phyloP scores from a whole-genome alignment of 192 early-diverging fungal genomes.

The Linnemannia elongata region DNA sequence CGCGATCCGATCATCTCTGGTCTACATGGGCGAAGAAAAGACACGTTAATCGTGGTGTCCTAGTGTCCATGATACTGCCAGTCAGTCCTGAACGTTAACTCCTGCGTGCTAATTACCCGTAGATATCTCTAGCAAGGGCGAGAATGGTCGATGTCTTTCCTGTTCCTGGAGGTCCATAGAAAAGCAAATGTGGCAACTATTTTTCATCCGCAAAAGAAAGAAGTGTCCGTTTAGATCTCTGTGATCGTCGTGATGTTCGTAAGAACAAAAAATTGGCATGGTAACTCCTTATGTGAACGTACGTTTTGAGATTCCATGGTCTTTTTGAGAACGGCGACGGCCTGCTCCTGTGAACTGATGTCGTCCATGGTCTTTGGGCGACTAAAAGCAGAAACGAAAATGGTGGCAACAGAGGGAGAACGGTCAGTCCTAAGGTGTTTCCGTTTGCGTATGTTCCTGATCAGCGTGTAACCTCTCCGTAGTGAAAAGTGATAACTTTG shows the following conservation, averaged over 20 bases:
- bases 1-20: constrained; percentile 82
- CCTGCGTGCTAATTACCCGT: constrained; percentile 66
- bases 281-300: neutral
- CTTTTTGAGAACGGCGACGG: constrained; percentile 84
- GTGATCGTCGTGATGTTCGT: neutral
- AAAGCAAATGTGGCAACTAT: constrained; percentile 94
- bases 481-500: neutral
- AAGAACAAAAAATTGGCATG: neutral
- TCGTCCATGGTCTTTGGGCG: constrained; percentile 90
- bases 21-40: constrained; percentile 62
- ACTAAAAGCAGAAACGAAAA: constrained; percentile 51
- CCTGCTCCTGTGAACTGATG: constrained; percentile 92
- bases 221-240: neutral
- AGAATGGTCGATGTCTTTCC: constrained; percentile 98
- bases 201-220: neutral
- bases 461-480: neutral
- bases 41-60: neutral
- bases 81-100: neutral
- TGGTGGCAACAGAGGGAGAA: constrained; percentile 23
- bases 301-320: constrained; percentile 93
- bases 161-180: constrained; percentile 98
- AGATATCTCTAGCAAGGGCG: constrained; percentile 88
- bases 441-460: neutral
- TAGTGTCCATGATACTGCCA: no score
- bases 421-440: neutral